Percentiles rank a stretch among this genome's conserved stretches.
Evolutionary conservation across 1,139 yeast species (phyloP).

Genomic region (Kodamaea derodonti): DNA sequence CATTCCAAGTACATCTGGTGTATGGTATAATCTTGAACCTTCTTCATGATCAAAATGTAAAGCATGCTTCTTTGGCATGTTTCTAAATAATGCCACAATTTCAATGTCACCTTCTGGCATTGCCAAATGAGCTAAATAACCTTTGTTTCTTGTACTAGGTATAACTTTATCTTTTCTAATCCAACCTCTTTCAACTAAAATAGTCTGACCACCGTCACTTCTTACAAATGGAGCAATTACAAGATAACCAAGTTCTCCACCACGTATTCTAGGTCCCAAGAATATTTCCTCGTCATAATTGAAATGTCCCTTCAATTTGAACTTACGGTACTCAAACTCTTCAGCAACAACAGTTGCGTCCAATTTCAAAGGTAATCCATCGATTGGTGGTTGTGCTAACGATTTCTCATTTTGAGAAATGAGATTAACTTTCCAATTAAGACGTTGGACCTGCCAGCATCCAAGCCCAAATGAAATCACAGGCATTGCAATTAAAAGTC

Average conservation of each 20-base stretch:
- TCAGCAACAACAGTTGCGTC: slow-evolving; percentile 48
- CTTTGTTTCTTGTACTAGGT: slow-evolving; percentile 52
- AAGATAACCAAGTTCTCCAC: slow-evolving; percentile 75
- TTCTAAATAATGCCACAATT: slow-evolving; percentile 68
- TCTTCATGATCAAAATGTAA: slow-evolving; percentile 75
- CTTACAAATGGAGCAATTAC: slow-evolving; percentile 81
- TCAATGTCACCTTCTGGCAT: slow-evolving; percentile 73
- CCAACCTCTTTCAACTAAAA: slow-evolving; percentile 92
- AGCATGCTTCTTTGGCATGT: slow-evolving; percentile 64
- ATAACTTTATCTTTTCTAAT: slow-evolving; percentile 67
- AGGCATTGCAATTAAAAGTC: slow-evolving; percentile 79
- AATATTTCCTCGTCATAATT: slow-evolving; percentile 85
- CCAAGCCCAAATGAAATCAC: slow-evolving; percentile 81
- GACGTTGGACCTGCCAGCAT: slow-evolving; percentile 86
- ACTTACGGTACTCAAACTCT: slow-evolving; percentile 79
- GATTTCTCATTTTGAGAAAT: slow-evolving; percentile 81
- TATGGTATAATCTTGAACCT: slow-evolving; percentile 58
- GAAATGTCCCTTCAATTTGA: slow-evolving; percentile 69
- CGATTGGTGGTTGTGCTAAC: slow-evolving; percentile 65
- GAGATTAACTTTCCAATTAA: slow-evolving; percentile 84
- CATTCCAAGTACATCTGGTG: slow-evolving; percentile 82
- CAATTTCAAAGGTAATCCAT: slow-evolving; percentile 58
- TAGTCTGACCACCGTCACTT: slow-evolving; percentile 63
- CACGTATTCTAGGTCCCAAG: slow-evolving; percentile 82
- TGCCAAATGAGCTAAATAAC: slow-evolving; percentile 58